phyloP scores from a whole-genome alignment of 176 grass and related monocot species.

The Bothriochloa decipiens region DNA sequence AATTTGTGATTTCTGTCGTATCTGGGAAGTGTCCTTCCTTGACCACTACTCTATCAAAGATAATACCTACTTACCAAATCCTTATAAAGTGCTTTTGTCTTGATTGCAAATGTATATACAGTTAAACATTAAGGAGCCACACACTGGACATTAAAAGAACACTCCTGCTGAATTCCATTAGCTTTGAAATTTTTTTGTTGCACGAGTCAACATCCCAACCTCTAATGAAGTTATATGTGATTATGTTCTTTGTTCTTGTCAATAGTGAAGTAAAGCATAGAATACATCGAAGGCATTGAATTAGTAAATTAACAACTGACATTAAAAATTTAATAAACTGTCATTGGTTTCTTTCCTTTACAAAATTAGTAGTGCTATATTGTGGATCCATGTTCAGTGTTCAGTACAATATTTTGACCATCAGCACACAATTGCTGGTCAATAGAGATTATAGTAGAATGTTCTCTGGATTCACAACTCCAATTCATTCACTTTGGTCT shows the following conservation, averaged over 20 bases:
- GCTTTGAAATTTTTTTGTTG: background rate
- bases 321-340: background rate
- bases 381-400: background rate
- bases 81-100: slow-evolving; percentile 50
- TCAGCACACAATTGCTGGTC: background rate
- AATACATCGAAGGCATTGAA: background rate
- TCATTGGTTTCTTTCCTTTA: background rate
- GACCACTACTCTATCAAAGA: slow-evolving; percentile 47
- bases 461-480: background rate
- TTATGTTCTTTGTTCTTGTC: background rate
- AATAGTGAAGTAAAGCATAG: background rate
- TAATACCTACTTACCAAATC: slow-evolving; percentile 56
- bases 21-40: slow-evolving; percentile 44
- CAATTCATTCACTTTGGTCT: background rate
- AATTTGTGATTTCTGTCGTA: slow-evolving; percentile 30
- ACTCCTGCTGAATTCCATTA: background rate
- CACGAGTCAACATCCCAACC: background rate
- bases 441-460: background rate
- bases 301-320: background rate
- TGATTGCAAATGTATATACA: slow-evolving; percentile 40
- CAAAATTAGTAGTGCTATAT: background rate
- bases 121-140: slow-evolving; percentile 34
- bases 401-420: background rate
- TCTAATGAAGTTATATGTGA: background rate
- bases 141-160: slow-evolving; percentile 14